Conservation (phyloP, 2,329 filamentous ascomycete species). For the Pyrenophora teres region DNA sequence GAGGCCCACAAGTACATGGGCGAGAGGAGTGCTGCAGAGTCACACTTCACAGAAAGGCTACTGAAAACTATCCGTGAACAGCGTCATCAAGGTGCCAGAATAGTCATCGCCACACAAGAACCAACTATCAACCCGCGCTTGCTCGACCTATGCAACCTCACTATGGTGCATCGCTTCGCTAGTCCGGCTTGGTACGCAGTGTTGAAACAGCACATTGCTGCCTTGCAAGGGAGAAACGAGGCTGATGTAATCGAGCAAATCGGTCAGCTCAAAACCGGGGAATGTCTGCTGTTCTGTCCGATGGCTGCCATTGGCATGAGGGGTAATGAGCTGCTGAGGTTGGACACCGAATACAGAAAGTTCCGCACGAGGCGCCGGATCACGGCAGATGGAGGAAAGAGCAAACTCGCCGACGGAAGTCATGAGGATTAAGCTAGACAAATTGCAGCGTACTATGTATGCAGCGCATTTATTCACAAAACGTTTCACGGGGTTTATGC, state of each 20-base stretch:
- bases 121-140: conserved; percentile 70
- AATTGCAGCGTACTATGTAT: no score
- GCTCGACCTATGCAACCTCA: conserved; percentile 70
- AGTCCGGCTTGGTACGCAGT: conserved; percentile 65
- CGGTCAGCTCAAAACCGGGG: neutral
- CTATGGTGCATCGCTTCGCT: conserved; percentile 71
- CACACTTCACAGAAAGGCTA: conserved; percentile 62
- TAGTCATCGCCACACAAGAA: conserved; percentile 76
- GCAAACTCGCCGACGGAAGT: no score
- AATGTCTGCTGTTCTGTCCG: neutral
- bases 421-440: no score
- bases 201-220: conserved; percentile 56
- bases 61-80: conserved; percentile 69
- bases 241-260: neutral
- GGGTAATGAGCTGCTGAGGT: neutral
- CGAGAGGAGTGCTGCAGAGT: conserved; percentile 50
- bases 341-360: neutral
- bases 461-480: no score
- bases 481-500: no score
- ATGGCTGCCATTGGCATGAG: neutral
- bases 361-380: neutral
- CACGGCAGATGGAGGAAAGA: neutral
- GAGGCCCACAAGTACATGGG: conserved; percentile 79
- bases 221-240: conserved; percentile 3
- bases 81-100: conserved; percentile 66